Conservation (phyloP, 129 eudicot species). For the Artemisia tridentata region DNA sequence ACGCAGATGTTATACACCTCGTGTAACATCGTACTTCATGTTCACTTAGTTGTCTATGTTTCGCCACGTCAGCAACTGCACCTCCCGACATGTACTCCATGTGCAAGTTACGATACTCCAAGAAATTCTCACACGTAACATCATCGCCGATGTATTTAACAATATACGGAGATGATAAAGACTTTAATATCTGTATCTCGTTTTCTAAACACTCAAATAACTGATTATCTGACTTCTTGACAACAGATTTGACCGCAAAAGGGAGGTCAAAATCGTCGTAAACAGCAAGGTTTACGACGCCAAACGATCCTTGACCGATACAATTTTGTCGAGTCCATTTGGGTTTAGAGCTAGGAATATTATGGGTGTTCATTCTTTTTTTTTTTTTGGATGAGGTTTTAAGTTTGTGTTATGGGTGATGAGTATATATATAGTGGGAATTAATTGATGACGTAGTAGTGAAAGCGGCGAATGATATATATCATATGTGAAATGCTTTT, state of each 20-base stretch:
- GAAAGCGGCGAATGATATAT: constrained; percentile 32
- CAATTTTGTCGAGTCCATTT: constrained; percentile 48
- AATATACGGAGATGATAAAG: constrained; percentile 55
- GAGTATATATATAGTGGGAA: not conserved
- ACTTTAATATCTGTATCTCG: constrained; percentile 53
- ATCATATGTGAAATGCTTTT: constrained; percentile 15
- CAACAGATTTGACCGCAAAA: constrained; percentile 75
- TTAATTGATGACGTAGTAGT: constrained; percentile 26
- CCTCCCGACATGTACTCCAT: constrained; percentile 79
- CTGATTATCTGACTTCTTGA: not conserved
- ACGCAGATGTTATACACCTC: constrained; percentile 53
- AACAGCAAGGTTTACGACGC: constrained; percentile 50
- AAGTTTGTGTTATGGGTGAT: not conserved
- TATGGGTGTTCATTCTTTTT: constrained; percentile 13
- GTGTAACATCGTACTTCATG: constrained; percentile 33
- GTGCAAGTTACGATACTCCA: constrained; percentile 49
- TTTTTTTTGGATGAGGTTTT: constrained; percentile 16
- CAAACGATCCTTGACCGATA: constrained; percentile 69
- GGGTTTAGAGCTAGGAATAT: not conserved
- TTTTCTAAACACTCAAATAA: constrained; percentile 44
- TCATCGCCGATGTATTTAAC: constrained; percentile 63
- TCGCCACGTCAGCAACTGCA: constrained; percentile 46
- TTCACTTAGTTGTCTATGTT: not conserved
- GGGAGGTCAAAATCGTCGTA: constrained; percentile 23
- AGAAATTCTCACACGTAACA: constrained; percentile 30